A percentile compares a stretch with the other conserved stretches of the same genome.
Conservation (phyloP, 1,139 yeast genomes). For the Protomyces macrosporus region DNA sequence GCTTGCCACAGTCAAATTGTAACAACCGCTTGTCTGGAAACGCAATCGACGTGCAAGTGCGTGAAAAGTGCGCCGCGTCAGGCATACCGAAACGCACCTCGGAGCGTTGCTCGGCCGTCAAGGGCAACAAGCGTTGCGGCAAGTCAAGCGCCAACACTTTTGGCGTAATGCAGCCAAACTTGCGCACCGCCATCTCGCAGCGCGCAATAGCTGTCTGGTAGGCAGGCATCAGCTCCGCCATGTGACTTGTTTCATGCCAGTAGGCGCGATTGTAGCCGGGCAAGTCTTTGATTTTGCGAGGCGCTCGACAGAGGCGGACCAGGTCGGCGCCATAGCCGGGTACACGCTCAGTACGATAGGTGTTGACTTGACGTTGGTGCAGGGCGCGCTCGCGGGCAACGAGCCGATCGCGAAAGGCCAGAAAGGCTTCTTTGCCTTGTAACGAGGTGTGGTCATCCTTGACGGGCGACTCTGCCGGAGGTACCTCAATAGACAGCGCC, state of each 20-base stretch:
- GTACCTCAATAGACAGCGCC: constrained; percentile 13
- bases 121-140: constrained; percentile 47
- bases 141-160: constrained; percentile 72
- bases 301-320: constrained; percentile 31
- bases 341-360: constrained; percentile 43
- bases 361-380: neutral
- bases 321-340: constrained; percentile 57
- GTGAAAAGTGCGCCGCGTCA: constrained; percentile 77
- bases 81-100: constrained; percentile 37
- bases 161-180: constrained; percentile 85
- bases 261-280: neutral
- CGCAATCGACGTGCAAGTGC: constrained; percentile 82
- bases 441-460: neutral
- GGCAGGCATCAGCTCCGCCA: neutral
- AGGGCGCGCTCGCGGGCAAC: neutral
- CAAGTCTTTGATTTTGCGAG: neutral
- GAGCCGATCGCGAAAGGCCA: neutral
- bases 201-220: constrained; percentile 21
- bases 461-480: constrained; percentile 35
- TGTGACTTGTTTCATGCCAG: neutral
- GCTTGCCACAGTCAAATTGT: constrained; percentile 94
- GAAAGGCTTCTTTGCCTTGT: neutral
- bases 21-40: constrained; percentile 90
- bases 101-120: constrained; percentile 22
- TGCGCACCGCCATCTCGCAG: constrained; percentile 47